Percentiles rank a stretch among this genome's conserved stretches.
Evolutionary conservation across 1,284 basidiomycete genomes (phyloP).

Genomic region (Marasmius sp.): DNA sequence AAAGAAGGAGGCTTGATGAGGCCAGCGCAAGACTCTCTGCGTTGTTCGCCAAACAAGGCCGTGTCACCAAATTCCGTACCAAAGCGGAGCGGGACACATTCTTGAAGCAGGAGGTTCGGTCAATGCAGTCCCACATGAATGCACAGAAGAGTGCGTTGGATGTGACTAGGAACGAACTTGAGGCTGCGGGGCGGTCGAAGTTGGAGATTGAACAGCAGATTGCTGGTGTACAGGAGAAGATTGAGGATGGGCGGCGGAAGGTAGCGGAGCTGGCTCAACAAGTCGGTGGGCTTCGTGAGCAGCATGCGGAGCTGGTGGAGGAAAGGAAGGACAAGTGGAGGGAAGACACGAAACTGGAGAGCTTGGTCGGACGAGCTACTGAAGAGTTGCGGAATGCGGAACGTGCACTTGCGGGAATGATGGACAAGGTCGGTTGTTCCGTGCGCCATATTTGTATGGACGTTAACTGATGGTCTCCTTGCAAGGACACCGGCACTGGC

Average conservation of each 20-base stretch:
- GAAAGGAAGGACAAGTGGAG: slow-evolving; percentile 93
- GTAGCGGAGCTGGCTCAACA: slow-evolving; percentile 70
- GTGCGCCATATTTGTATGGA: background rate
- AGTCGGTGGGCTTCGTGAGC: slow-evolving; percentile 65
- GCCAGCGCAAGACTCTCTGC: slow-evolving; percentile 69
- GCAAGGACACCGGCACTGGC: slow-evolving; percentile 86
- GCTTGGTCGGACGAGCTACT: slow-evolving; percentile 71
- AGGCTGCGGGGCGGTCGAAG: slow-evolving; percentile 45
- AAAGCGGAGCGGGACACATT: slow-evolving; percentile 81
- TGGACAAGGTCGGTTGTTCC: slow-evolving; percentile 77
- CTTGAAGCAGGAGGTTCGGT: slow-evolving; percentile 71
- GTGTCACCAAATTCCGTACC: slow-evolving; percentile 82
- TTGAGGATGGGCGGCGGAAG: slow-evolving; percentile 76
- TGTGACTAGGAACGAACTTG: slow-evolving; percentile 46
- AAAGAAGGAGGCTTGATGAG: slow-evolving; percentile 73
- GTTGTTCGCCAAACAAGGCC: slow-evolving; percentile 86
- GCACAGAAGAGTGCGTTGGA: slow-evolving; percentile 53
- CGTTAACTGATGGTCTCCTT: slow-evolving; percentile 4
- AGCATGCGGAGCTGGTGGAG: slow-evolving; percentile 75
- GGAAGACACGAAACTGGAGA: slow-evolving; percentile 88
- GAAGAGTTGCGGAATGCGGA: slow-evolving; percentile 84
- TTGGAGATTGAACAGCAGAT: slow-evolving; percentile 61
- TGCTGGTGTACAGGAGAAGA: slow-evolving; percentile 53
- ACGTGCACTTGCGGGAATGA: slow-evolving; percentile 82
- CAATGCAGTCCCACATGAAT: slow-evolving; percentile 58